Base-by-base conservation (phyloP, 1,284 basidiomycete species). In the Apiotrichum veenhuisii region DNA sequence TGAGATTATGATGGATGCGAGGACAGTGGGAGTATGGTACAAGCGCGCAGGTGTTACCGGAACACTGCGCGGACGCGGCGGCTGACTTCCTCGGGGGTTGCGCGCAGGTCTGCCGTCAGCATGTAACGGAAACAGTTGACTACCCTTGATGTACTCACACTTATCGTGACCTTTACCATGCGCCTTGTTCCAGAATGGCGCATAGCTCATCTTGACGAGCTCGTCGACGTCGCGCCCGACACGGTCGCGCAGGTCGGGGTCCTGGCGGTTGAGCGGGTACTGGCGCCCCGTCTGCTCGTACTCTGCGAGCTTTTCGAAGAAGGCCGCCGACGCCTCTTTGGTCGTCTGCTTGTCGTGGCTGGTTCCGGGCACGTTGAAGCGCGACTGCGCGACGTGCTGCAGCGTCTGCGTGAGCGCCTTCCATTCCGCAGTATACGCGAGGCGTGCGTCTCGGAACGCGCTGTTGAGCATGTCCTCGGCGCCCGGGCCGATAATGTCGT, bases 391-490 rank as follows among this genome's bases (percentile, higher is more conserved):
- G 43, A 52, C 64, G 58, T 57, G 59, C 30, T 63, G 65, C n/a
- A 77, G 65, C 4, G 66, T 50, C 34, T 58, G 54, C 14, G 66
- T 64, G 34, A 76, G 64, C 14, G 58, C 58, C 40, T 54, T 59
- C 66, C 71, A 77, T 42, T 74, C 72, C 38, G 65, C 54, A 7
- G 76, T 62, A 57, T 74, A 77, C 55, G 43, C 65, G 67, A 59
- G 51, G 58, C 75, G 75, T 23, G 76, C 75, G 23, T 75, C 71
- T 26, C 75, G 62, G 57, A 75, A 75, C 5, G 71, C 65, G 36
- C 63, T 65, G 63, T 77, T 77, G 33, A 78, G 61, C 66, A 77
- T 71, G 50, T 74, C 69, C 49, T 78, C 74, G 0, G 74, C 75
- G 3, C 69, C 68, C 1, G 72, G 68, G 7, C 75, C 74, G 18